phyloP scores from a whole-genome alignment of 148 eudicot species.

The Chenopodium album region DNA sequence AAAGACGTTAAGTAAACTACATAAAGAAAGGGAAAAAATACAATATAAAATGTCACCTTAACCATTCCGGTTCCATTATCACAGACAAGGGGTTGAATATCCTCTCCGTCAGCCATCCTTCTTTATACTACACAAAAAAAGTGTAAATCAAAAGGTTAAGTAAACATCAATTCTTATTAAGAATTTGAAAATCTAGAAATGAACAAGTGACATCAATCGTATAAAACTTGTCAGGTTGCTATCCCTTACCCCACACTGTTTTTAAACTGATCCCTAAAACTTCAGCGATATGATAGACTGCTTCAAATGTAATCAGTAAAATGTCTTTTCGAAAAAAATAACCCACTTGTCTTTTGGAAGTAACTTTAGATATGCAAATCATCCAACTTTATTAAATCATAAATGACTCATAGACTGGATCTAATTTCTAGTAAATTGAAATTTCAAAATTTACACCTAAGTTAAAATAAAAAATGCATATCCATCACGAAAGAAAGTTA shows the following conservation, averaged over 20 bases:
- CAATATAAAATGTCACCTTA: slow-evolving; percentile 16
- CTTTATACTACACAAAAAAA: slow-evolving; percentile 17
- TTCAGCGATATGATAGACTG: not conserved
- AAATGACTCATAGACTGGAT: not conserved
- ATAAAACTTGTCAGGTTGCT: not conserved
- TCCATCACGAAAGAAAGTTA: slow-evolving; percentile 5
- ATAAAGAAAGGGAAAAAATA: not conserved
- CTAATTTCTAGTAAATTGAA: not conserved
- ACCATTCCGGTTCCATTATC: slow-evolving; percentile 44
- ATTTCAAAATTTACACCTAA: not conserved
- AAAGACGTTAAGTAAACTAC: not conserved
- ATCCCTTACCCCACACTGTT: slow-evolving; percentile 4
- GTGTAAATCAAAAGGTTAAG: not conserved
- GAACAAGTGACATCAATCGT: not conserved
- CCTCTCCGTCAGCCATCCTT: slow-evolving; percentile 33
- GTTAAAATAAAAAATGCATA: not conserved
- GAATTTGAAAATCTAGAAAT: not conserved
- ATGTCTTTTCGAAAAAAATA: not conserved
- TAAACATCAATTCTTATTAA: not conserved
- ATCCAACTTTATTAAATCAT: not conserved
- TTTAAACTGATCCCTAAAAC: not conserved
- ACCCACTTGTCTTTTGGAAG: not conserved
- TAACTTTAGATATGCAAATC: not conserved
- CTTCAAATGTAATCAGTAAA: not conserved
- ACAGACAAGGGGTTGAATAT: slow-evolving; percentile 39